These are phyloP conservation scores for Cornus kousa DNA, from an alignment of 148 eudicot species.

Conservation along the genomic window DNA sequence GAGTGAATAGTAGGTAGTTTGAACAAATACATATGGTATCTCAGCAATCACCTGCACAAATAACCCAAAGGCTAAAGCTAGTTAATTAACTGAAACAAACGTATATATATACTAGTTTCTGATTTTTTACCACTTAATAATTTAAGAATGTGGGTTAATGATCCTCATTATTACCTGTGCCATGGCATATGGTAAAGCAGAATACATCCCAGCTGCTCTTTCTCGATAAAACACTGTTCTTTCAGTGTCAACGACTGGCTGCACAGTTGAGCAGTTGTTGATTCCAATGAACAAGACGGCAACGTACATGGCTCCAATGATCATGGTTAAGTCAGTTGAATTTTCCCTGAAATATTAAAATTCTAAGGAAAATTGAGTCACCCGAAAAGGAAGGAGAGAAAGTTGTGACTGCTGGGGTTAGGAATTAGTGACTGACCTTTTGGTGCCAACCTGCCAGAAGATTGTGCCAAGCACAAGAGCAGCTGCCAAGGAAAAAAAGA, in stretches of 20 bases:
- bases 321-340: neutral
- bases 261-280: neutral
- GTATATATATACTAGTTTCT: neutral
- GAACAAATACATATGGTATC: neutral
- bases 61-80: neutral
- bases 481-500: conserved; percentile 54
- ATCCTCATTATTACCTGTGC: neutral
- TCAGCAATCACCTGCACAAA: neutral
- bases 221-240: neutral
- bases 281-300: neutral
- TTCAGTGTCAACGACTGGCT: neutral
- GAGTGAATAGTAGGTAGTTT: neutral
- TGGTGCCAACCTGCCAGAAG: conserved; percentile 70
- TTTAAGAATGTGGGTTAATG: neutral
- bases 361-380: neutral
- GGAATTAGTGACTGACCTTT: conserved; percentile 29
- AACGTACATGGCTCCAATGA: neutral
- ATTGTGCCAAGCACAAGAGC: conserved; percentile 58
- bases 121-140: no score
- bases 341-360: neutral
- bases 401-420: neutral
- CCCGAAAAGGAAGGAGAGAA: neutral
- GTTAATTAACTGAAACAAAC: neutral
- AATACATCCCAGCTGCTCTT: neutral
- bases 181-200: neutral